Evolutionary conservation across 2,329 filamentous ascomycete species (phyloP).

Genomic region (Scolecobasidium constrictum): DNA sequence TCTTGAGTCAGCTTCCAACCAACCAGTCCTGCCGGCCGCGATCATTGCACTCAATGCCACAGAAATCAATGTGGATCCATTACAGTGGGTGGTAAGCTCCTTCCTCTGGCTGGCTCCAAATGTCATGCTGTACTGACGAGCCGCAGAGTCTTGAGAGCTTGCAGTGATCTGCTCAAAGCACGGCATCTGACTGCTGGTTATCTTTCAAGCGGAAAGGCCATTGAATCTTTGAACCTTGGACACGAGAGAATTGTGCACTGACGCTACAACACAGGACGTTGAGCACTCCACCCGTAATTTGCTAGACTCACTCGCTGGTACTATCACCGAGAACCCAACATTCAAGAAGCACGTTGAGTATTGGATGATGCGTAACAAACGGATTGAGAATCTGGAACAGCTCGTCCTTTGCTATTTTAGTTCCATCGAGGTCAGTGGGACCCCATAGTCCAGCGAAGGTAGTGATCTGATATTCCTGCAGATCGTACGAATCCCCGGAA

Average conservation of each 20-base stretch:
- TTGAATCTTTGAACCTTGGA: too few species aligned
- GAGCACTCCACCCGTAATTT: constrained; percentile 28
- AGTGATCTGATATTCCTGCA: constrained; percentile 5
- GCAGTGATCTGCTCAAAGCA: too few species aligned
- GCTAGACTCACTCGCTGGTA: constrained; percentile 23
- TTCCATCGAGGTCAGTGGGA: constrained; percentile 23
- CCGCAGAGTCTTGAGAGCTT: too few species aligned
- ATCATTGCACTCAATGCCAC: constrained; percentile 42
- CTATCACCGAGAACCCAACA: constrained; percentile 21
- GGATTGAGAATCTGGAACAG: constrained; percentile 34
- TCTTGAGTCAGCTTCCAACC: constrained; percentile 43
- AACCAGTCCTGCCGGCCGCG: constrained; percentile 43
- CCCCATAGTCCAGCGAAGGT: constrained; percentile 3
- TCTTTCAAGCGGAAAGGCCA: too few species aligned
- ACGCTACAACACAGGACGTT: too few species aligned
- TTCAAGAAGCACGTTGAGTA: constrained; percentile 30
- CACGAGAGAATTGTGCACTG: too few species aligned
- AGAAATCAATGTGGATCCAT: constrained; percentile 25
- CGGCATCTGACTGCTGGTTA: too few species aligned
- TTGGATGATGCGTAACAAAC: constrained; percentile 31
- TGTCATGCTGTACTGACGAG: too few species aligned
- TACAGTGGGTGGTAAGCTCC: too few species aligned
- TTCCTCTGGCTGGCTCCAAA: too few species aligned
- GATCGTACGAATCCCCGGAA: constrained; percentile 35
- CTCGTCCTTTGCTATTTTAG: constrained; percentile 41